Conservation (phyloP, 352 stramenopile genomes). For the Globisporangium nagaii region DNA sequence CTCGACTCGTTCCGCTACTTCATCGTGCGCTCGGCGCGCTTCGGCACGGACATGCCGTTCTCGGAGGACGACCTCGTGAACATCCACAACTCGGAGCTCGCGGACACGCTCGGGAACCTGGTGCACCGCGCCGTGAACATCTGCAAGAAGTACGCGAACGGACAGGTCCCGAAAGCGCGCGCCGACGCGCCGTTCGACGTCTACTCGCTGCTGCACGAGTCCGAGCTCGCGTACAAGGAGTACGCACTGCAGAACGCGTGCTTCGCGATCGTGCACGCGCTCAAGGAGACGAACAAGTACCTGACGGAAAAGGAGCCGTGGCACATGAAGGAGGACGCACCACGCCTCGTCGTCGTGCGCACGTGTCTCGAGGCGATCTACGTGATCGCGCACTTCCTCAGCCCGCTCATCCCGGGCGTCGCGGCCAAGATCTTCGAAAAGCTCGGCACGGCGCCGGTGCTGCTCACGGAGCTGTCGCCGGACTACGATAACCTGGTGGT, state of each 20-base stretch:
- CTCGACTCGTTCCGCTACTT: conserved; percentile 96
- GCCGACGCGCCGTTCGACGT: conserved; percentile 84
- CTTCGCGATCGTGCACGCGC: conserved; percentile 86
- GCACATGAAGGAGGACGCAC: conserved; percentile 93
- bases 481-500: conserved; percentile 90
- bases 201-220: conserved; percentile 71
- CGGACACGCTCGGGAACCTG: conserved; percentile 92
- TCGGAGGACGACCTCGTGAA: conserved; percentile 91
- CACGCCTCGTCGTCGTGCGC: conserved; percentile 89
- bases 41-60: conserved; percentile 95
- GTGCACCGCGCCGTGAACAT: conserved; percentile 96
- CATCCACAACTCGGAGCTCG: conserved; percentile 97
- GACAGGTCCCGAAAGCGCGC: conserved; percentile 51
- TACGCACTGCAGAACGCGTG: conserved; percentile 90
- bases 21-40: conserved; percentile 88
- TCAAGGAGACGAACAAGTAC: conserved; percentile 96
- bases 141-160: conserved; percentile 94
- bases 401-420: conserved; percentile 91
- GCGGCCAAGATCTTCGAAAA: conserved; percentile 93
- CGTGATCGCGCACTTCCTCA: conserved; percentile 93
- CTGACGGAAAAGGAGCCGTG: conserved; percentile 96
- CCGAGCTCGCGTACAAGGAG: conserved; percentile 89
- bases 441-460: conserved; percentile 79
- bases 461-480: conserved; percentile 68
- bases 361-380: conserved; percentile 97